Evolutionary conservation across 257 asterid genomes (phyloP), one percentile per base, ranked within the genome.

Genomic region (Plantago ovata): DNA sequence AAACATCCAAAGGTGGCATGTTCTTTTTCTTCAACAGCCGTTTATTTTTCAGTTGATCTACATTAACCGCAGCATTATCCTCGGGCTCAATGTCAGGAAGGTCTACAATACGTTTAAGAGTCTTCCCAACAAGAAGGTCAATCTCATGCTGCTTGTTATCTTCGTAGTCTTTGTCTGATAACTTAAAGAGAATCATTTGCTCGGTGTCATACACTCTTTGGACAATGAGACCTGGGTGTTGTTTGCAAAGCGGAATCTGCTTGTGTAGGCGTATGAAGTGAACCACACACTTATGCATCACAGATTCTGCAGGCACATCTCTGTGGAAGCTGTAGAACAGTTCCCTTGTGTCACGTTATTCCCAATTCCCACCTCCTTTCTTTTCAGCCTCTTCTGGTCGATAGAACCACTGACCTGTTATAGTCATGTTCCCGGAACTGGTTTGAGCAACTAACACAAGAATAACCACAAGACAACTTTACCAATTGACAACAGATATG

Each of bases 151-250:
- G 95, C 52, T 86, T 82, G 69, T 58, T 75, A 56, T 88, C 96
- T 76, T 86, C 95, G 51, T 82, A 89, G 48, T 86, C 94, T 65
- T 86, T 86, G 58, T 93, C 95, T 0, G 95, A 82, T 39, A 93
- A 77, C 81, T 84, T 82, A 67, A 89, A 86, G 38, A 88, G 84
- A 74, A 68, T 80, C 80, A 76, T 83, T 65, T 60, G 83, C 40
- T 84, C 95, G 59, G 96, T 82, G 70, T 89, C 95, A 41, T 93
- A 93, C 38, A 93, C 97, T 49, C 81, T 84, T 68, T 79, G 95
- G 61, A 93, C 98, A 10, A 93, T 74, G 65, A 93, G 89, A 41
- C 98, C 97, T n/a, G 97, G 97, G 78, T 86, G 94, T 70, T 88
- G 72, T 69, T 84, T 84, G 61, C 95, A 85, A 6, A 33, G 43